Evolutionary conservation across 2,329 filamentous ascomycete genomes (phyloP).

Genomic region (Tolypocladium tropicale): DNA sequence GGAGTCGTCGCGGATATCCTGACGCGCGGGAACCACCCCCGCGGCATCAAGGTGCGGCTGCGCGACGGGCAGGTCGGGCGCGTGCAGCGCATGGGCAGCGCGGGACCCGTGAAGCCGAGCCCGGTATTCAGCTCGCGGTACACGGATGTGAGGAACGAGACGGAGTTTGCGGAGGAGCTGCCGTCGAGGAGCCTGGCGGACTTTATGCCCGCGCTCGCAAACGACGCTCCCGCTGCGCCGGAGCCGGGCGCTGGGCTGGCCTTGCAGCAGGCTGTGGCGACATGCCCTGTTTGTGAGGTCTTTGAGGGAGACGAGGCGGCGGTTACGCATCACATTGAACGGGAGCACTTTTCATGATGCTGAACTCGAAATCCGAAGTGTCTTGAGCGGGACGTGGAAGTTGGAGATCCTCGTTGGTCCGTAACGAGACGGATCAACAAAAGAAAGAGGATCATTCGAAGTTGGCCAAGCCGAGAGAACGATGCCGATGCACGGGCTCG

Average conservation of each 20-base stretch:
- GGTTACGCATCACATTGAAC: slow-evolving; percentile 55
- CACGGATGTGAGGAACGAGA: slow-evolving; percentile 23
- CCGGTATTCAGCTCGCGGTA: slow-evolving; percentile 17
- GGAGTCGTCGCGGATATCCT: slow-evolving; percentile 59
- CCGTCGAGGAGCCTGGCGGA: slow-evolving; percentile 30
- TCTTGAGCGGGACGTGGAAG: neutral
- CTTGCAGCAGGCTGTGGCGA: slow-evolving; percentile 10
- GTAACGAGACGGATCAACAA: neutral
- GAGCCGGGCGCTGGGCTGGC: neutral
- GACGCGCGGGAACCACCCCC: slow-evolving; percentile 63
- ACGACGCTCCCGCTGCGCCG: slow-evolving; percentile 9
- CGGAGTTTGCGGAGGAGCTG: slow-evolving; percentile 24
- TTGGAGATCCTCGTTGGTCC: neutral
- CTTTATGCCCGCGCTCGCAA: slow-evolving; percentile 34
- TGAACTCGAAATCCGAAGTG: neutral
- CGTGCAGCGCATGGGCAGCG: slow-evolving; percentile 50
- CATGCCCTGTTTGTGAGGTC: slow-evolving; percentile 54
- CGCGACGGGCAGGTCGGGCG: slow-evolving; percentile 61
- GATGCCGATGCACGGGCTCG: neutral
- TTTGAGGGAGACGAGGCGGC: slow-evolving; percentile 62
- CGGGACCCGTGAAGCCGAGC: slow-evolving; percentile 5
- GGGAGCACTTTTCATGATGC: slow-evolving; percentile 16
- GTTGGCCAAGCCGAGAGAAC: neutral
- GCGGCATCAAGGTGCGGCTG: slow-evolving; percentile 70
- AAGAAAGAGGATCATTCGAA: neutral